Evolutionary conservation across 257 asterid genomes (phyloP).

Genomic region (Penstemon barbatus): DNA sequence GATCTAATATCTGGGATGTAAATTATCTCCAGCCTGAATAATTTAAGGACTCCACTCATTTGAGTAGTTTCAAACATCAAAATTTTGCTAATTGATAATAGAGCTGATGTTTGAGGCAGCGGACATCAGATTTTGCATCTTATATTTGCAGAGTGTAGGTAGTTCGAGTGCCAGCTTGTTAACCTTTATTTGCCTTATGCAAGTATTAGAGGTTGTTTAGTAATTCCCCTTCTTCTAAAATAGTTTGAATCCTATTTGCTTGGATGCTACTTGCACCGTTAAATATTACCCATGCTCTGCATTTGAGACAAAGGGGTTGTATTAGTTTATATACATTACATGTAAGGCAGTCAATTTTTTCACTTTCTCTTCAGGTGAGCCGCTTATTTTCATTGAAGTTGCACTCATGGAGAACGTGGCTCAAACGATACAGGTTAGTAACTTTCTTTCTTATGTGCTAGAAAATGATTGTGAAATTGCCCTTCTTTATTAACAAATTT

Average conservation of each 20-base stretch:
- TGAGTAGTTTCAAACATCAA: constrained; percentile 9
- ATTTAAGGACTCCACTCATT: neutral
- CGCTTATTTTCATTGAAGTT: constrained; percentile 93
- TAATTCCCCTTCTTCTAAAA: neutral
- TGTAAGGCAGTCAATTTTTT: constrained; percentile 24
- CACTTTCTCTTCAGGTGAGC: constrained; percentile 69
- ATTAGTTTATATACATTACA: too few relatives aligned
- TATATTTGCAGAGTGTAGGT: constrained; percentile 7
- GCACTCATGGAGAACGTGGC: constrained; percentile 86
- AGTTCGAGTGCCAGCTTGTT: neutral
- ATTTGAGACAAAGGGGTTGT: too few relatives aligned
- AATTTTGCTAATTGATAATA: neutral
- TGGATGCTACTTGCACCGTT: neutral
- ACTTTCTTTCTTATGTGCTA: constrained; percentile 19
- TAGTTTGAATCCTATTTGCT: constrained; percentile 4
- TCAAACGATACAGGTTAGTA: constrained; percentile 74
- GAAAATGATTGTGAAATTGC: constrained; percentile 12
- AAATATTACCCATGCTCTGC: too few relatives aligned
- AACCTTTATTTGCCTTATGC: too few relatives aligned
- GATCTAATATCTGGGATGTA: neutral
- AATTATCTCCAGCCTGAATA: constrained; percentile 11
- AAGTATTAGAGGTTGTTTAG: too few relatives aligned
- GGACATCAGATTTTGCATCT: constrained; percentile 1
- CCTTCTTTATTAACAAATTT: constrained; percentile 27
- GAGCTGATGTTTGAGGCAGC: neutral